phyloP scores from a whole-genome alignment of 148 eudicot species.

The Chenopodium suecicum region DNA sequence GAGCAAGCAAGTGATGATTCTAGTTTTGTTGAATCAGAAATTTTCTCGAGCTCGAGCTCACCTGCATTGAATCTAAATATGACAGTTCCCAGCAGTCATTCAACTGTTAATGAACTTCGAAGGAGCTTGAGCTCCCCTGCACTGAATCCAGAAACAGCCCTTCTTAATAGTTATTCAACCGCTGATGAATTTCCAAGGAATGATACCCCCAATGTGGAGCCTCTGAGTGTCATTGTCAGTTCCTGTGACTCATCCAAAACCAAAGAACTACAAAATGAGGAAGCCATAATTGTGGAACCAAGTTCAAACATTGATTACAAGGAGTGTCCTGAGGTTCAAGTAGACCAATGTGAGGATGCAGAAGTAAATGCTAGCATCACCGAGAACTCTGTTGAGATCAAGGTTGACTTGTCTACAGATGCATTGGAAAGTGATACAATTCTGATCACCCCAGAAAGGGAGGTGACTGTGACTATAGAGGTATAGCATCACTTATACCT shows the following conservation, averaged over 20 bases:
- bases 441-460: conserved; percentile 25
- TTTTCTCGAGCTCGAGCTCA: conserved; percentile 14
- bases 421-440: conserved; percentile 14
- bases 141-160: conserved; percentile 13
- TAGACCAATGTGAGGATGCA: conserved; percentile 2
- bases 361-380: conserved; percentile 15
- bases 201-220: conserved; percentile 17
- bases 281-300: conserved; percentile 21
- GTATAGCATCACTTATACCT: conserved; percentile 26
- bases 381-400: conserved; percentile 25
- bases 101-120: conserved; percentile 4
- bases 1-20: conserved; percentile 43
- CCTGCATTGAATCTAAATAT: conserved; percentile 16
- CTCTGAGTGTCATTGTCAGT: conserved; percentile 22
- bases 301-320: not conserved
- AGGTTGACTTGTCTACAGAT: conserved; percentile 15
- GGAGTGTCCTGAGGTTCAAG: conserved; percentile 20
- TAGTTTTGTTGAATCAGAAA: conserved; percentile 15
- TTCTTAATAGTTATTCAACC: not conserved
- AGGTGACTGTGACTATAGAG: conserved; percentile 20
- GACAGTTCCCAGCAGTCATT: not conserved
- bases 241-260: conserved; percentile 4
- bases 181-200: conserved; percentile 22
- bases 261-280: conserved; percentile 19
- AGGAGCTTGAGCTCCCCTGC: conserved; percentile 16